A percentile compares a stretch with the other conserved stretches of the same genome.
These are phyloP conservation scores for Leccinum insolens DNA, from an alignment of 1,284 basidiomycete genomes.

Conservation along the genomic window DNA sequence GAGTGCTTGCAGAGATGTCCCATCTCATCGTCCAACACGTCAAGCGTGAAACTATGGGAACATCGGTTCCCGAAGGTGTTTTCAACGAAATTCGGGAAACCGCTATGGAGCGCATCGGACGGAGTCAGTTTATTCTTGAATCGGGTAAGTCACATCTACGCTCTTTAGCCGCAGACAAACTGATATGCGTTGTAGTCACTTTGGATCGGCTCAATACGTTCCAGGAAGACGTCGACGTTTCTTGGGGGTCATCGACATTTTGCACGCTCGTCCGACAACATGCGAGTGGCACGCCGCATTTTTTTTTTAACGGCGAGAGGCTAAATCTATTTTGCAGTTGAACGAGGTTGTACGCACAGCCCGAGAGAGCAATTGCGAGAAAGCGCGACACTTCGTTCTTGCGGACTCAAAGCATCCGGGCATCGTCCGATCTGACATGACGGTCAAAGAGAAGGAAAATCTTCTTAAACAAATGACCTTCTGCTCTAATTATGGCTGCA, in stretches of 20 bases:
- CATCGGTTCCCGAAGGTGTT: not conserved
- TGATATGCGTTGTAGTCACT: constrained; percentile 2
- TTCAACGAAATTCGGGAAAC: not conserved
- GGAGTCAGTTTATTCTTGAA: not conserved
- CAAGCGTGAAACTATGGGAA: not conserved
- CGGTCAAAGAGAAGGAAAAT: not conserved
- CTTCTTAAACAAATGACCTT: not conserved
- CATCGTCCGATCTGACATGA: not conserved
- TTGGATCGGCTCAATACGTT: not conserved
- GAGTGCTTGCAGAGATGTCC: not conserved
- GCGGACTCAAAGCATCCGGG: not conserved
- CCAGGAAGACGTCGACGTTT: not conserved
- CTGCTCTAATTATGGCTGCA: not conserved
- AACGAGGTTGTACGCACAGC: not conserved
- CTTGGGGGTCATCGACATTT: not conserved
- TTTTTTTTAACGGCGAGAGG: not conserved
- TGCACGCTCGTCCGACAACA: not conserved
- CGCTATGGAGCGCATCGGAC: not conserved
- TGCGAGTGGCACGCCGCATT: not conserved
- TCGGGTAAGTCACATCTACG: not conserved
- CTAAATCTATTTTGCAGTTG: not conserved
- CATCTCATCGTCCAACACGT: not conserved
- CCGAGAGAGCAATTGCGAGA: not conserved
- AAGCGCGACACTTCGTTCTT: not conserved
- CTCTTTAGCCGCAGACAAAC: not conserved